phyloP scores from a whole-genome alignment of 352 stramenopile species.

The Phytopythium oedochilum region DNA sequence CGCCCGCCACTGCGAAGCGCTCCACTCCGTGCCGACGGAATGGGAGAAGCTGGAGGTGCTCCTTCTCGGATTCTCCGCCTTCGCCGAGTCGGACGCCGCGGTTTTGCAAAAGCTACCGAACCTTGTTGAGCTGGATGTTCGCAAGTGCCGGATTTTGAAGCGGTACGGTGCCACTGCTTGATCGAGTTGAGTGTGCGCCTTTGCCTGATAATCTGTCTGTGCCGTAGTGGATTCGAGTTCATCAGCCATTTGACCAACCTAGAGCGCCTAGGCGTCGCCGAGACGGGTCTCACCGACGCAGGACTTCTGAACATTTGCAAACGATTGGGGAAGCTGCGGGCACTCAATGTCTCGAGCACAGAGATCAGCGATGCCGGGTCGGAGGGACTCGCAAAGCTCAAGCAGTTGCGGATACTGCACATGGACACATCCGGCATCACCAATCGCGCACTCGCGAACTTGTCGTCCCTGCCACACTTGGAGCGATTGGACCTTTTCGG shows the following conservation, averaged over 20 bases:
- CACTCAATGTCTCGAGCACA: slow-evolving; percentile 64
- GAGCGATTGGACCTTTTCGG: slow-evolving; percentile 72
- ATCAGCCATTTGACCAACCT: slow-evolving; percentile 50
- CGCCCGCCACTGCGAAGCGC: slow-evolving; percentile 52
- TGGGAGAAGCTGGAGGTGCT: slow-evolving; percentile 56
- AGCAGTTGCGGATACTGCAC: slow-evolving; percentile 48
- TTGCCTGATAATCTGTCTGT: no score
- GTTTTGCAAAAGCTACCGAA: slow-evolving; percentile 47
- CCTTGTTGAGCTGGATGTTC: slow-evolving; percentile 60
- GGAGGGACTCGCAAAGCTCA: slow-evolving; percentile 38
- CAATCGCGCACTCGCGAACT: slow-evolving; percentile 47
- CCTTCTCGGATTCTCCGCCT: slow-evolving; percentile 51
- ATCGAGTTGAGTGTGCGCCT: no score
- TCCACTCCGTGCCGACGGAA: slow-evolving; percentile 42
- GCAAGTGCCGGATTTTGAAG: slow-evolving; percentile 63
- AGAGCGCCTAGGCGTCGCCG: slow-evolving; percentile 48
- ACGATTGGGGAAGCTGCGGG: slow-evolving; percentile 26
- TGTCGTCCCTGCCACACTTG: slow-evolving; percentile 48
- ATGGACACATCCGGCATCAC: slow-evolving; percentile 66
- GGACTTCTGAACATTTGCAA: slow-evolving; percentile 61
- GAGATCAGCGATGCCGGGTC: slow-evolving; percentile 63
- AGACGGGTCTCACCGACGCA: slow-evolving; percentile 59
- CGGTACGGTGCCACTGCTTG: slow-evolving; percentile 24
- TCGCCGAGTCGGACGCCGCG: slow-evolving; percentile 55
- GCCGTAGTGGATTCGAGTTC: slow-evolving; percentile 56